A percentile compares a stretch with the other conserved stretches of the same genome.
Conservation (phyloP, 768 basidiomycete species). For the Hygrocybe coccinea region DNA sequence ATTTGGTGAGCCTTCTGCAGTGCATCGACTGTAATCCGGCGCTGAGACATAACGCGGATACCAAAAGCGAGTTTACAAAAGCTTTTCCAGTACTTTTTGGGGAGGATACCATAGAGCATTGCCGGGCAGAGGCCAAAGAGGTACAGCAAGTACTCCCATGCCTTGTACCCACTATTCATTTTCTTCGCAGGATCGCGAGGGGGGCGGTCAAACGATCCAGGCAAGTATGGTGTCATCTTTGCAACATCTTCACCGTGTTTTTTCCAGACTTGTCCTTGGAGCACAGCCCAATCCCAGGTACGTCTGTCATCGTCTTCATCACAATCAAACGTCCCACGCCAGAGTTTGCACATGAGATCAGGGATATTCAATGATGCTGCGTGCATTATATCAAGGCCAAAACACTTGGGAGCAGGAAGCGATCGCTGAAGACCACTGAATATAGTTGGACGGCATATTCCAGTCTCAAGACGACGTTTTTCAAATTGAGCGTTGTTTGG, state of each 20-base stretch:
- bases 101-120: conserved; percentile 9
- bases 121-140: conserved; percentile 11
- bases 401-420: no score
- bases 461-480: no score
- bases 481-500: no score
- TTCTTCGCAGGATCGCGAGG: conserved; percentile 25
- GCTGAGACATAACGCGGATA: conserved; percentile 6
- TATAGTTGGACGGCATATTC: no score
- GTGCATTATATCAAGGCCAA: no score
- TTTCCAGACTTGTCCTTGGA: conserved; percentile 25
- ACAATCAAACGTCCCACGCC: no score
- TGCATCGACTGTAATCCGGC: not conserved
- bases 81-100: conserved; percentile 5
- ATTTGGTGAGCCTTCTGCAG: not conserved
- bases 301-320: no score
- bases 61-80: conserved; percentile 13
- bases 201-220: conserved; percentile 31
- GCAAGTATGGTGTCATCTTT: conserved; percentile 15
- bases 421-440: no score
- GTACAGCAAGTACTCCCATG: conserved; percentile 7
- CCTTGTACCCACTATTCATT: conserved; percentile 18
- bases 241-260: conserved; percentile 16
- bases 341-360: no score
- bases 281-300: not conserved
- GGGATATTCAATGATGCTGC: no score